A percentile compares a stretch with the other conserved stretches of the same genome.
Conservation (phyloP, 805 yeast species). For the Lachancea sp. region DNA sequence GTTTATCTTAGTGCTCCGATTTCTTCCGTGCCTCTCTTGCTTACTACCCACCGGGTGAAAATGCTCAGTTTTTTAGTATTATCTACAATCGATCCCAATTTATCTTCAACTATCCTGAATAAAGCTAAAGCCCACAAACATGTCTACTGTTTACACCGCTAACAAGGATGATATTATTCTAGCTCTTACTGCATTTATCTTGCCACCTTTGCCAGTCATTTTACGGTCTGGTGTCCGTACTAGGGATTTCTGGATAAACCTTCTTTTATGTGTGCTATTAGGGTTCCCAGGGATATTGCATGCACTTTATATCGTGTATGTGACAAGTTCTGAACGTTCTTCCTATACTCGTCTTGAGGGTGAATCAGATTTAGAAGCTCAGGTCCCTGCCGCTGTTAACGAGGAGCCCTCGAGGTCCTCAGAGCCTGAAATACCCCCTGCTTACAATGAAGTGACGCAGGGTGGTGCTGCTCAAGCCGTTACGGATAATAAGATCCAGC, state of each 20-base stretch:
- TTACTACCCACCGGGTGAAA: too few relatives aligned
- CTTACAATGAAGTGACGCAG: slow-evolving; percentile 17
- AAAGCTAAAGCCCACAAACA: too few relatives aligned
- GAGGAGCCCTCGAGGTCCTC: background rate
- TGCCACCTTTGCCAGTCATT: slow-evolving; percentile 24
- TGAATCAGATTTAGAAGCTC: slow-evolving; percentile 6
- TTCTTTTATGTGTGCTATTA: slow-evolving; percentile 17
- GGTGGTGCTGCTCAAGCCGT: slow-evolving; percentile 9
- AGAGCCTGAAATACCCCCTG: slow-evolving; percentile 12
- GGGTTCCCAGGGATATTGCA: slow-evolving; percentile 27
- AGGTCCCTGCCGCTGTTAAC: background rate
- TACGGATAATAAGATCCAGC: slow-evolving; percentile 22
- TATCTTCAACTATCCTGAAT: too few relatives aligned
- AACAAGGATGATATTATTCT: slow-evolving; percentile 23
- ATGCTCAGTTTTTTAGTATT: too few relatives aligned
- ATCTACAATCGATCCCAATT: too few relatives aligned
- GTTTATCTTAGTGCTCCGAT: too few relatives aligned
- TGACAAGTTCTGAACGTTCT: slow-evolving; percentile 21
- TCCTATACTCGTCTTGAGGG: background rate
- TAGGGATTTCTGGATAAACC: slow-evolving; percentile 19
- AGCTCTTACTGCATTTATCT: slow-evolving; percentile 17
- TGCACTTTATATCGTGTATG: slow-evolving; percentile 22
- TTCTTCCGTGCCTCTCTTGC: too few relatives aligned
- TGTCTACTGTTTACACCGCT: slow-evolving; percentile 12
- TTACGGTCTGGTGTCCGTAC: slow-evolving; percentile 20